These are phyloP conservation scores for Saksenaea oblongispora DNA, from an alignment of 371 early-diverging fungal species.

Conservation along the genomic window DNA sequence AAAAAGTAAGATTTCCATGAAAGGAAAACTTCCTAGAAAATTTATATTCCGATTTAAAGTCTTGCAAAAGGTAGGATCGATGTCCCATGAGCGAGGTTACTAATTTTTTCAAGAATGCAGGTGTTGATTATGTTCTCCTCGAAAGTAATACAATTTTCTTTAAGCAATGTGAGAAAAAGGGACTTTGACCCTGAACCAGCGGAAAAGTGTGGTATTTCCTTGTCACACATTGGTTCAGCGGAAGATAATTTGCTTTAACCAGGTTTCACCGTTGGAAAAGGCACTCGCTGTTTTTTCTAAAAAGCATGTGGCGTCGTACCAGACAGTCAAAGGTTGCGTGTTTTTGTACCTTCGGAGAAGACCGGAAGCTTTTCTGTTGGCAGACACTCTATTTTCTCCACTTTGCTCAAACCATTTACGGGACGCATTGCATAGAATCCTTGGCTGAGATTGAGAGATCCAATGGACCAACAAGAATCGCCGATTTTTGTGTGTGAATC, in stretches of 20 bases:
- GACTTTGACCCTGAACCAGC: too few species aligned
- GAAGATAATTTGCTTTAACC: neutral
- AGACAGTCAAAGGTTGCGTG: neutral
- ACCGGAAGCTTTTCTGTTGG: neutral
- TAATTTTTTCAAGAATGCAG: too few species aligned
- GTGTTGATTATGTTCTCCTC: too few species aligned
- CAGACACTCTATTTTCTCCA: neutral
- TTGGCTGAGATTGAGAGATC: neutral
- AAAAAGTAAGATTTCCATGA: too few species aligned
- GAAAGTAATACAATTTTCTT: too few species aligned
- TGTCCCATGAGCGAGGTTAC: too few species aligned
- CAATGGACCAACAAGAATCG: slow-evolving; percentile 1
- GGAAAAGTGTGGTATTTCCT: too few species aligned
- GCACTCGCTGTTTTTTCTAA: neutral
- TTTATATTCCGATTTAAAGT: too few species aligned
- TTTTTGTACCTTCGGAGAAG: neutral
- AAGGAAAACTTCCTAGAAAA: too few species aligned
- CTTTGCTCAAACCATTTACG: neutral
- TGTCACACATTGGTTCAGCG: neutral
- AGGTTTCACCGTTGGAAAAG: neutral
- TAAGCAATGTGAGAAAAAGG: too few species aligned
- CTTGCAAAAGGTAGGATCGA: too few species aligned
- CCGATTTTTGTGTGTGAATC: neutral
- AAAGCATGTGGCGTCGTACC: neutral
- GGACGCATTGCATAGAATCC: neutral